Evolutionary conservation across 495 filamentous ascomycete genomes (phyloP), one percentile per base, ranked within the genome.

Genomic region (Penicillium lividum): DNA sequence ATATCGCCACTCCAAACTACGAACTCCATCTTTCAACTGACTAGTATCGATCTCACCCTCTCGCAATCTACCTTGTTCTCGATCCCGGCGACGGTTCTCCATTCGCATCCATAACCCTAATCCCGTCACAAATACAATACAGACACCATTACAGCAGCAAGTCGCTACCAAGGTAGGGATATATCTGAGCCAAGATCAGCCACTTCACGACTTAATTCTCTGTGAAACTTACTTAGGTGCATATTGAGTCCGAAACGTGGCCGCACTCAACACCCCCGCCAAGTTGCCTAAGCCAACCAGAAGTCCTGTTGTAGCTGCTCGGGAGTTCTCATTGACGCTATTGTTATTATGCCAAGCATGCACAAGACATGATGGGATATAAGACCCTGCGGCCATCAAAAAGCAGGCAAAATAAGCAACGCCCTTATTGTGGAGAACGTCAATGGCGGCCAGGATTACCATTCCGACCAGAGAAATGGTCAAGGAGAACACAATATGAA

Each of bases 341-440:
- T 92, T 92, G 69, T 90, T 91, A 64, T 87, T 89, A 64, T 89
- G 87, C 86, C 83, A 85, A 16, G 67, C 70, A 57, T 77, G 75
- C 0, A 80, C 68, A 7, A 81, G 49, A 66, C 72, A 75, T 0
- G 51, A 73, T 46, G 57, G 77, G 59, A 65, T 79, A 27, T 73
- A 77, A 15, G 78, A 68, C 0, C 76, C 77, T 73, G 86, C 87
- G 10, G 84, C 85, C 85, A 90, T 89, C 77, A 90, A 85, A 60
- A 90, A 91, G 45, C 79, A 82, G 18, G 86, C 85, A 52, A 88
- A 90, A 57, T 90, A 90, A 5, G 86, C 86, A 0, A 89, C 79
- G n/a, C 80, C 77, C 29, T 82, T 73, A 48, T 85, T 68, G 5
- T 67, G 30, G 42, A 80, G 52, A 1, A 87, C 84, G 60, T 90